phyloP scores from a whole-genome alignment of 306 rosid species.

The Carpinus fangiana region DNA sequence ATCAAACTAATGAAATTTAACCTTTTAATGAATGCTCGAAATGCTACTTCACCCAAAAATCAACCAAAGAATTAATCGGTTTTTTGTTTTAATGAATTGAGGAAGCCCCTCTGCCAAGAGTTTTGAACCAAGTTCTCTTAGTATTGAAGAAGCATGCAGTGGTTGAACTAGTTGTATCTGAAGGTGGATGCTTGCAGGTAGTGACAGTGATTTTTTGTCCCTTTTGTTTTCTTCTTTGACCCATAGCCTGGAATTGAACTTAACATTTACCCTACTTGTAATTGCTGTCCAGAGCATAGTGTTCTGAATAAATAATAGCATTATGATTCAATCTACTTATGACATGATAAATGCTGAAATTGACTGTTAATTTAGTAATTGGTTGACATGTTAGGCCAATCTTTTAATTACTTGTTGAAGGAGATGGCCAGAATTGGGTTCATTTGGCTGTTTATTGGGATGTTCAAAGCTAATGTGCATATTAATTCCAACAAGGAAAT shows the following conservation, averaged over 20 bases:
- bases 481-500: neutral
- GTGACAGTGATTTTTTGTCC: neutral
- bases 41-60: too few species aligned
- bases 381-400: too few species aligned
- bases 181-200: constrained; percentile 99
- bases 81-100: too few species aligned
- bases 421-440: neutral
- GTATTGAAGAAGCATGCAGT: constrained; percentile 80
- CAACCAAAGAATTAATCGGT: too few species aligned
- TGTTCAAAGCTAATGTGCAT: neutral
- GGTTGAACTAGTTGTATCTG: constrained; percentile 76
- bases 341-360: neutral
- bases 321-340: neutral
- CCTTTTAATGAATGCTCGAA: too few species aligned
- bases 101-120: too few species aligned
- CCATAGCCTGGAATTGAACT: neutral
- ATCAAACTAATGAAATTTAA: neutral
- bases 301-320: neutral
- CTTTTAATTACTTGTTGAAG: too few species aligned
- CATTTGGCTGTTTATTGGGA: neutral
- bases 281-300: neutral
- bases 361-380: constrained; percentile 3
- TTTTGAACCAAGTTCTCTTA: constrained; percentile 62
- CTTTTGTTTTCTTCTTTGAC: neutral
- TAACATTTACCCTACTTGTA: neutral